Evolutionary conservation across 1,139 yeast species (phyloP).

Genomic region (Saccharomyces pastorianus): DNA sequence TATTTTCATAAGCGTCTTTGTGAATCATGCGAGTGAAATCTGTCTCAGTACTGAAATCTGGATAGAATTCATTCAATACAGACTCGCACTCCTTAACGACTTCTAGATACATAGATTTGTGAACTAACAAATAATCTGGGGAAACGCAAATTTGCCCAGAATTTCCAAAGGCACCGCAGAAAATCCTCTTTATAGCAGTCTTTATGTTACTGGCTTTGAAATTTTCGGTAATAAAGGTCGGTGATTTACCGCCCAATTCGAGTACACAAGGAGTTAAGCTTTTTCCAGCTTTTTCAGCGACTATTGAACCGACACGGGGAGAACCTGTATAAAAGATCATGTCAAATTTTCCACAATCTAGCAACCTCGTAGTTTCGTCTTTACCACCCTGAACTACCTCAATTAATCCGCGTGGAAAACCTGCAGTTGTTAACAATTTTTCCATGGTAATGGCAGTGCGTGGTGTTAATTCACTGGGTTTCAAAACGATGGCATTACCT

Average conservation of each 20-base stretch:
- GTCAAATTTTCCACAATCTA: constrained; percentile 58
- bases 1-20: constrained; percentile 47
- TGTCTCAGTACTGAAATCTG: constrained; percentile 34
- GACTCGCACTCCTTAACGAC: constrained; percentile 41
- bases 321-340: constrained; percentile 86
- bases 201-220: constrained; percentile 39
- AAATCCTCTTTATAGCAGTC: constrained; percentile 55
- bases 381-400: constrained; percentile 67
- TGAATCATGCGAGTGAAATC: constrained; percentile 58
- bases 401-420: constrained; percentile 48
- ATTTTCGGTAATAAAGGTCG: constrained; percentile 58
- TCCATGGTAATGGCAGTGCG: constrained; percentile 50
- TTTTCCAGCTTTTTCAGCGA: constrained; percentile 77
- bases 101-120: constrained; percentile 46
- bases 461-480: constrained; percentile 74
- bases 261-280: constrained; percentile 70
- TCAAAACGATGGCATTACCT: constrained; percentile 75
- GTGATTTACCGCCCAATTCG: constrained; percentile 93
- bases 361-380: constrained; percentile 57
- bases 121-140: constrained; percentile 71
- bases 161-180: constrained; percentile 73
- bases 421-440: constrained; percentile 44
- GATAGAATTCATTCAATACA: constrained; percentile 43
- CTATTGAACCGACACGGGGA: constrained; percentile 62
- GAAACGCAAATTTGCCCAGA: constrained; percentile 93